Evolutionary conservation across 2,329 filamentous ascomycete species (phyloP).

Genomic region (Sporothrix pallida): DNA sequence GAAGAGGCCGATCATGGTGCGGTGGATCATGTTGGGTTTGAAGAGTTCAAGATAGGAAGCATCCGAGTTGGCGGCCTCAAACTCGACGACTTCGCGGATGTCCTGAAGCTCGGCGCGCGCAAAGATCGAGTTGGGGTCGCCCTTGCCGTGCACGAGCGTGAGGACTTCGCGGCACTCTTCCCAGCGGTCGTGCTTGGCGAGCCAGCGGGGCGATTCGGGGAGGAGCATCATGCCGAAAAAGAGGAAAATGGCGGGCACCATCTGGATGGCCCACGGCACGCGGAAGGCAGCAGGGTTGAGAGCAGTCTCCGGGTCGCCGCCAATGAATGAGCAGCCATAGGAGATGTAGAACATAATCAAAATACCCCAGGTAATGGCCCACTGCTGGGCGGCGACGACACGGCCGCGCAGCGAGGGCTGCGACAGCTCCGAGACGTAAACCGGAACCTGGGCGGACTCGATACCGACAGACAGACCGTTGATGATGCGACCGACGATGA

Average conservation of each 20-base stretch:
- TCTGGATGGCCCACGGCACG: constrained; percentile 21
- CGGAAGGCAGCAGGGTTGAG: constrained; percentile 42
- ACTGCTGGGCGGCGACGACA: constrained; percentile 53
- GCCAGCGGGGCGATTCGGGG: constrained; percentile 28
- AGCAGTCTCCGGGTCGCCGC: neutral
- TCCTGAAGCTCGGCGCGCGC: neutral
- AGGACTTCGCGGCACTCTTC: constrained; percentile 27
- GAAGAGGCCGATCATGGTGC: neutral
- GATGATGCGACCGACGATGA: constrained; percentile 71
- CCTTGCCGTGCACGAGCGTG: constrained; percentile 18
- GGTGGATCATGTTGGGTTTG: constrained; percentile 1
- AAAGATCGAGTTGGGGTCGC: constrained; percentile 19
- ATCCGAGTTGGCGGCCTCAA: constrained; percentile 11
- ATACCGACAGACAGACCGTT: constrained; percentile 75
- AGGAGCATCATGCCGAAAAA: constrained; percentile 28
- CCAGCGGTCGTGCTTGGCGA: constrained; percentile 27
- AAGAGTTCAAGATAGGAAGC: neutral
- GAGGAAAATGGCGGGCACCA: constrained; percentile 22
- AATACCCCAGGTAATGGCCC: constrained; percentile 46
- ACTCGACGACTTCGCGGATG: neutral
- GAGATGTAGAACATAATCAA: constrained; percentile 55
- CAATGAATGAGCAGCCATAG: constrained; percentile 54
- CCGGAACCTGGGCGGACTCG: constrained; percentile 72
- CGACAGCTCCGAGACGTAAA: constrained; percentile 71
- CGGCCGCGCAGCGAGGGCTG: constrained; percentile 54